Base-by-base conservation (phyloP, 495 filamentous ascomycete species). In the Lepraria neglecta region DNA sequence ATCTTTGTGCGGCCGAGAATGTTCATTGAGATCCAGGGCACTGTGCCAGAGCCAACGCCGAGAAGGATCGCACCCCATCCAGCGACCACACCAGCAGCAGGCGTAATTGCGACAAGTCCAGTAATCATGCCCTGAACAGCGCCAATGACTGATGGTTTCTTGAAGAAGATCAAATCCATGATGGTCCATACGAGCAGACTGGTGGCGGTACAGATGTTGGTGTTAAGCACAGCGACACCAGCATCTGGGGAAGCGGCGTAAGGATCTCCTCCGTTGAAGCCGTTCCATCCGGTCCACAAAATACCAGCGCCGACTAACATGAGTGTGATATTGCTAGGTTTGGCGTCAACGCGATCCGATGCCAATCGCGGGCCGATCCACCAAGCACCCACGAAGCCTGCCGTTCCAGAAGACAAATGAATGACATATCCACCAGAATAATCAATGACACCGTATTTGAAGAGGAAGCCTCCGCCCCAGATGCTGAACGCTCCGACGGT, bases 361-460 rank as follows among this genome's bases (percentile, higher is more conserved):
- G 74, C 66, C 12, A 80, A 64, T n/a, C 80, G 75, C 3, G 79
- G 78, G 5, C 80, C 80, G 57, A 83, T 74, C 77, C 76, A 82
- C 68, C 72, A 81, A 24, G 77, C 77, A 52, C 76, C 78, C 1
- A 80, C 73, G 57, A 81, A 82, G 0, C 78, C 80, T 3, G 80
- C 80, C 15, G 80, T 83, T 2, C 80, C 80, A 43, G 80, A 81
- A 42, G 75, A 78, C 9, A 83, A 62, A 64, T 83, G 80, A 64
- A 83, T 83, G 62, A 83, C 80, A 61, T 83, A 83, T 59, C 80
- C 80, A 54, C 80, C 80, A 17, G 80, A 83, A 67, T 83, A 83
- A 61, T 83, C 80, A 55, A 83, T 72, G 31, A 82, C 77, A 40
- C 80, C 80, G 56, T 74, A 65, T 56, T 77, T 60, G 67, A 70